phyloP scores from a whole-genome alignment of 1,139 yeast genomes.

The Wickerhamomyces sp. region DNA sequence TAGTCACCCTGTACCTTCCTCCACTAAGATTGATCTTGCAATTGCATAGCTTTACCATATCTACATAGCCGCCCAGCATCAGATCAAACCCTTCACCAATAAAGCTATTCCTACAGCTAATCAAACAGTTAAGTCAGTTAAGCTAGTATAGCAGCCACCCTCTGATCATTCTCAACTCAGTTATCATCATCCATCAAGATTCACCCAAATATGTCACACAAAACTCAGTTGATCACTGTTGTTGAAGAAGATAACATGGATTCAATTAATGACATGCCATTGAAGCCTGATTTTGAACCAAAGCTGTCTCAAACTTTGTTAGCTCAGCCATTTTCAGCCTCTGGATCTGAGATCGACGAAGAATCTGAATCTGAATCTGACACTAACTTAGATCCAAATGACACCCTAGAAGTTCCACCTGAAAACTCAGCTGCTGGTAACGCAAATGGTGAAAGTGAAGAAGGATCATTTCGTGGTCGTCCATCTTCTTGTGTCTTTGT shows the following conservation, averaged over 20 bases:
- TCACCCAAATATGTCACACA: conserved; percentile 11
- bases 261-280: conserved; percentile 3
- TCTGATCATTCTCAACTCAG: background rate
- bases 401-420: conserved; percentile 9
- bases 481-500: conserved; percentile 90
- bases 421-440: background rate
- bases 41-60: conserved; percentile 1
- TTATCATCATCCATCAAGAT: background rate
- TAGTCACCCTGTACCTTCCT: background rate
- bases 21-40: background rate
- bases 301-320: conserved; percentile 7
- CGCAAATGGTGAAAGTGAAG: conserved; percentile 5
- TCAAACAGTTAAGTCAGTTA: background rate
- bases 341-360: conserved; percentile 16
- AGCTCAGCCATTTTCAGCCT: conserved; percentile 16
- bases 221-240: conserved; percentile 12
- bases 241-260: conserved; percentile 10
- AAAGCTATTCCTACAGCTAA: background rate
- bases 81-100: background rate
- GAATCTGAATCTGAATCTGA: conserved; percentile 20
- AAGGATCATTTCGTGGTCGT: conserved; percentile 32
- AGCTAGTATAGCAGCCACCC: background rate
- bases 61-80: conserved; percentile 3
- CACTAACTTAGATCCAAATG: conserved; percentile 16
- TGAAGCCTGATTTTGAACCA: conserved; percentile 6